Evolutionary conservation across 495 filamentous ascomycete genomes (phyloP).

Genomic region (Tuber indicum): DNA sequence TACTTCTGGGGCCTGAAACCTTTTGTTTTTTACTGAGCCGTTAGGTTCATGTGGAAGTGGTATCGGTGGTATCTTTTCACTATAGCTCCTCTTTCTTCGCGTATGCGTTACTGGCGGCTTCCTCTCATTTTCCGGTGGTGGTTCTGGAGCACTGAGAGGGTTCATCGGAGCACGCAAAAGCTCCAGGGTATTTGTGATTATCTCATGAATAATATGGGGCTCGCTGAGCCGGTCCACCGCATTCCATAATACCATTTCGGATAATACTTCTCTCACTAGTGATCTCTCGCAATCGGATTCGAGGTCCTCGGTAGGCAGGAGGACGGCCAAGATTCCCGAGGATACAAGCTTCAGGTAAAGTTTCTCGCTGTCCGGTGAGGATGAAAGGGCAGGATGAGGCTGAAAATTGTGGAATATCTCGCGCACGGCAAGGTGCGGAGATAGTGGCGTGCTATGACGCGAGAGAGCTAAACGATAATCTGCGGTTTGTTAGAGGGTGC

Average conservation of each 20-base stretch:
- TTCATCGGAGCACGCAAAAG: conserved; percentile 26
- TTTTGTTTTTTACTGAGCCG: background rate
- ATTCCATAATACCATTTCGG: conserved; percentile 76
- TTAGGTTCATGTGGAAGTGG: background rate
- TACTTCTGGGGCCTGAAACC: background rate
- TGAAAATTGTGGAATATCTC: conserved; percentile 40
- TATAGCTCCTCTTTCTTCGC: conserved; percentile 2
- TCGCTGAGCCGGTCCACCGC: conserved; percentile 69
- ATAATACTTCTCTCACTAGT: conserved; percentile 76
- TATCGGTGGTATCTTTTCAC: background rate
- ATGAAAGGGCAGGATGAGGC: conserved; percentile 29
- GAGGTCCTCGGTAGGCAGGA: conserved; percentile 87
- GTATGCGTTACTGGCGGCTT: background rate
- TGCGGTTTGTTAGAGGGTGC: conserved; percentile 24
- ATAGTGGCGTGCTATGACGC: conserved; percentile 17
- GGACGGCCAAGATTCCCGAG: conserved; percentile 60
- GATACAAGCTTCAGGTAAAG: conserved; percentile 33
- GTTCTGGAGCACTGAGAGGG: too few relatives aligned
- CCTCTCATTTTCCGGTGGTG: background rate
- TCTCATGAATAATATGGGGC: conserved; percentile 78
- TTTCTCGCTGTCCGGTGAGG: conserved; percentile 5
- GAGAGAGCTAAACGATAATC: conserved; percentile 43
- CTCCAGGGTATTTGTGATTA: conserved; percentile 59
- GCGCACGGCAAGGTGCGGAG: conserved; percentile 19
- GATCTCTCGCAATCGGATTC: conserved; percentile 75